Percentiles rank a stretch among this genome's conserved stretches.
These are phyloP conservation scores for Nitzschia inconspicua DNA, from an alignment of 108 stramenopile genomes.

Conservation along the genomic window DNA sequence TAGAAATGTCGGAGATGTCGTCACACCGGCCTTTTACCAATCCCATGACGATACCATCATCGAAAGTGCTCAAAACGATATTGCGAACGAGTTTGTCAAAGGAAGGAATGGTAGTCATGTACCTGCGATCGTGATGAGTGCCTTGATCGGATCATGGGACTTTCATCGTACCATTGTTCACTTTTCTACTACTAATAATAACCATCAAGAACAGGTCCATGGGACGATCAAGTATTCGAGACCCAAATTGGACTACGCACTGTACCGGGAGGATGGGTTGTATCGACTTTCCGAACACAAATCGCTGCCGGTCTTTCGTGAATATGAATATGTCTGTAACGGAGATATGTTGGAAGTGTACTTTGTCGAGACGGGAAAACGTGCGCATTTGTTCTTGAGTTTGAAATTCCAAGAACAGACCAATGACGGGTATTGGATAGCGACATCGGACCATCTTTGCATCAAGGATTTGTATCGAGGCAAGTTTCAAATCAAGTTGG, in stretches of 20 bases:
- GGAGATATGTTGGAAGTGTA: slow-evolving; percentile 47
- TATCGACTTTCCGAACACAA: slow-evolving; percentile 47
- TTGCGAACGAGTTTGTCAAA: slow-evolving; percentile 31
- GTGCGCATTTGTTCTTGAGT: slow-evolving; percentile 61
- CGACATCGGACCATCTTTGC: slow-evolving; percentile 70
- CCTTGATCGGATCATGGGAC: slow-evolving; percentile 55
- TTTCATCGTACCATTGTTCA: slow-evolving; percentile 58
- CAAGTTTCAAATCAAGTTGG: slow-evolving; percentile 47
- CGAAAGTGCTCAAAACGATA: slow-evolving; percentile 23
- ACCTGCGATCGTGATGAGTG: slow-evolving; percentile 39
- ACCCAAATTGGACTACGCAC: slow-evolving; percentile 26
- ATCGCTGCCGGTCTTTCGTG: slow-evolving; percentile 60
- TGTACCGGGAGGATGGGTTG: slow-evolving; percentile 67
- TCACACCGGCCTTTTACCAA: slow-evolving; percentile 60
- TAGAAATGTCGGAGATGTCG: slow-evolving; percentile 34
- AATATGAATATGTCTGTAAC: slow-evolving; percentile 49
- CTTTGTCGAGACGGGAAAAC: slow-evolving; percentile 61
- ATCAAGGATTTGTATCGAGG: slow-evolving; percentile 69
- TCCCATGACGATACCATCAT: slow-evolving; percentile 3
- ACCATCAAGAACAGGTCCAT: slow-evolving; percentile 18
- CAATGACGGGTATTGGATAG: slow-evolving; percentile 42
- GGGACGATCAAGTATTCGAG: slow-evolving; percentile 20
- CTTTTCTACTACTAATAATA: slow-evolving; percentile 8
- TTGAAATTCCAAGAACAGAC: slow-evolving; percentile 44
- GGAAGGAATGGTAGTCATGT: slow-evolving; percentile 27